phyloP scores from a whole-genome alignment of 2,329 filamentous ascomycete genomes.

The Colletotrichum chrysophilum region DNA sequence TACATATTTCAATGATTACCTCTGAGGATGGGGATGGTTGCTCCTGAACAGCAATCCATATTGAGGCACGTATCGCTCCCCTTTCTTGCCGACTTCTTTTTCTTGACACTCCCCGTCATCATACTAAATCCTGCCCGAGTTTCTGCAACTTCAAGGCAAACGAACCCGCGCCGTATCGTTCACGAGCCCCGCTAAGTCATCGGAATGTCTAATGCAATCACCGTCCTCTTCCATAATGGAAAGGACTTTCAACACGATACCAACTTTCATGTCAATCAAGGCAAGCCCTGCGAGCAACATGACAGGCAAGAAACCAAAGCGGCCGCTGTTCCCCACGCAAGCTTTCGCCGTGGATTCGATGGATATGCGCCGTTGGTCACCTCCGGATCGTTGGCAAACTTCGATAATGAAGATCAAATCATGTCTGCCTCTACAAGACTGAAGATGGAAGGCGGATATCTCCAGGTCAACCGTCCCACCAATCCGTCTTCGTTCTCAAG shows the following conservation, averaged over 20 bases:
- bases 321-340: neutral
- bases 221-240: slow-evolving; percentile 23
- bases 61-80: neutral
- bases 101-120: neutral
- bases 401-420: neutral
- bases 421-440: neutral
- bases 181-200: neutral
- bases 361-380: neutral
- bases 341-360: neutral
- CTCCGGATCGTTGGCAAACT: neutral
- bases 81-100: neutral
- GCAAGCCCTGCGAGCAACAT: neutral
- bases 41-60: neutral
- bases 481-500: no score
- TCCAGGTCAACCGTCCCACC: no score
- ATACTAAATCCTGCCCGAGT: accelerated
- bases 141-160: neutral
- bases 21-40: neutral
- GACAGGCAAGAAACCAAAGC: neutral
- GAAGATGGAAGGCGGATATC: neutral
- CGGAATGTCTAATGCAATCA: neutral
- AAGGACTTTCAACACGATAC: neutral
- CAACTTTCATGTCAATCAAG: neutral
- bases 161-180: neutral
- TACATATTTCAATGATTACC: neutral